These are phyloP conservation scores for Ceratocystis diversiconidia DNA, from an alignment of 2,329 filamentous ascomycete species.

Conservation along the genomic window DNA sequence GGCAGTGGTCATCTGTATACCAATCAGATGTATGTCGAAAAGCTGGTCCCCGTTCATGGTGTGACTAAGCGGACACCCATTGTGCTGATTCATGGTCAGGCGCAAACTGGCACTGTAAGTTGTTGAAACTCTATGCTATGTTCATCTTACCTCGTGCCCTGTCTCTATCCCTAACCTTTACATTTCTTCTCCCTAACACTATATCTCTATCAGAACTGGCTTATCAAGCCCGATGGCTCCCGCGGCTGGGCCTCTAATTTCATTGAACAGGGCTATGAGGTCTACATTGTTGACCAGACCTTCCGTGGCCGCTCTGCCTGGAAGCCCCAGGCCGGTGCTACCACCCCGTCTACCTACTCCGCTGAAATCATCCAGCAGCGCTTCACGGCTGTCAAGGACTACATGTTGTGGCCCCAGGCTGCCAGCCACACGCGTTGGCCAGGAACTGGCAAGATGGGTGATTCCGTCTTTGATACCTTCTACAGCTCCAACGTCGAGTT, in stretches of 20 bases:
- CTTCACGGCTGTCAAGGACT: conserved; percentile 27
- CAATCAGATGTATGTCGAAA: conserved; percentile 41
- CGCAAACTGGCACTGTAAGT: conserved; percentile 27
- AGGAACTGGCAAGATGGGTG: conserved; percentile 28
- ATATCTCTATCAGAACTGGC: conserved; percentile 28
- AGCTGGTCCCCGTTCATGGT: conserved; percentile 26
- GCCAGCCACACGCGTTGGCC: conserved; percentile 32
- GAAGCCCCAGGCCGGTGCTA: conserved; percentile 24
- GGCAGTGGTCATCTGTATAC: conserved; percentile 19
- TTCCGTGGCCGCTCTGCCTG: conserved; percentile 33
- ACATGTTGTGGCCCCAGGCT: conserved; percentile 29
- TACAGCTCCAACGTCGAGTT: conserved; percentile 30
- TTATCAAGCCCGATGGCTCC: conserved; percentile 33
- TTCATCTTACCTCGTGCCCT: conserved; percentile 13
- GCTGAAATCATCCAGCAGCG: conserved; percentile 26
- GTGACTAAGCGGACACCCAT: conserved; percentile 25
- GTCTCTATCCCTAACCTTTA: not conserved
- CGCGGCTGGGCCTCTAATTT: conserved; percentile 37
- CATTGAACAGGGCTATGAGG: conserved; percentile 31
- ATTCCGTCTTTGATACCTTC: conserved; percentile 30
- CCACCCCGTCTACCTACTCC: conserved; percentile 22
- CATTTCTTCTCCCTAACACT: not conserved
- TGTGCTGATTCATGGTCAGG: conserved; percentile 32
- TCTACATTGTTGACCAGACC: conserved; percentile 35
- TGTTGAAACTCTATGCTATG: conserved; percentile 21